A percentile compares a stretch with the other conserved stretches of the same genome.
These are phyloP conservation scores for Nicotiana benthamiana DNA, from an alignment of 257 asterid genomes.

Conservation along the genomic window DNA sequence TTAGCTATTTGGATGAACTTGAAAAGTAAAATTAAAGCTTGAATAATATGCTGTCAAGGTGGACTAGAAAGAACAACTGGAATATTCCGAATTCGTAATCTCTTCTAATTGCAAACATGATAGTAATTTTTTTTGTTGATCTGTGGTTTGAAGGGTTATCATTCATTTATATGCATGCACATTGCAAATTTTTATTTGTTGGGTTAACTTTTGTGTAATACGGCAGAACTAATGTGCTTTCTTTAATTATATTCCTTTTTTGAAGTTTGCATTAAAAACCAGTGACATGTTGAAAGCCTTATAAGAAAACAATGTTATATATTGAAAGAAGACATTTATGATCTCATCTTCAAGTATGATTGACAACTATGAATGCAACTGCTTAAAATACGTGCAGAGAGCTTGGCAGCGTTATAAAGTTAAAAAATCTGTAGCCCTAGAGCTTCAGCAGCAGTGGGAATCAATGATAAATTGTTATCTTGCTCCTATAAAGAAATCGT, in stretches of 20 bases:
- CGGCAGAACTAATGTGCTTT: background rate
- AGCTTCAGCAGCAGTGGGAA: constrained; percentile 69
- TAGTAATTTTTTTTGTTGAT: background rate
- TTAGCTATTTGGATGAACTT: constrained; percentile 3
- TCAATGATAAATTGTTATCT: constrained; percentile 32
- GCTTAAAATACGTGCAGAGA: constrained; percentile 43
- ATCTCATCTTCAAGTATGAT: background rate
- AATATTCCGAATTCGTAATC: background rate
- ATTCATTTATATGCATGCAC: background rate
- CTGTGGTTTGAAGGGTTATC: background rate
- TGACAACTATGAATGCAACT: background rate
- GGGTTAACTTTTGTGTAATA: background rate
- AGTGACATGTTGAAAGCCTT: background rate
- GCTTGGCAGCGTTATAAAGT: constrained; percentile 68
- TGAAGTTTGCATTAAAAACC: background rate
- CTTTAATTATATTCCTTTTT: background rate
- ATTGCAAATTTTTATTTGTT: background rate
- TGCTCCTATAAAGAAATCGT: constrained; percentile 28
- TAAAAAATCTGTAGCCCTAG: constrained; percentile 41
- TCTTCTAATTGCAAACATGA: background rate
- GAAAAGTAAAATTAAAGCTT: background rate
- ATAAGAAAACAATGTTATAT: background rate
- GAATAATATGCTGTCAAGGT: background rate
- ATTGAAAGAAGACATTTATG: background rate
- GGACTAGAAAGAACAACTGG: background rate